Base-by-base conservation (phyloP, 75 land plant genomes). In the Pinus albicaulis region DNA sequence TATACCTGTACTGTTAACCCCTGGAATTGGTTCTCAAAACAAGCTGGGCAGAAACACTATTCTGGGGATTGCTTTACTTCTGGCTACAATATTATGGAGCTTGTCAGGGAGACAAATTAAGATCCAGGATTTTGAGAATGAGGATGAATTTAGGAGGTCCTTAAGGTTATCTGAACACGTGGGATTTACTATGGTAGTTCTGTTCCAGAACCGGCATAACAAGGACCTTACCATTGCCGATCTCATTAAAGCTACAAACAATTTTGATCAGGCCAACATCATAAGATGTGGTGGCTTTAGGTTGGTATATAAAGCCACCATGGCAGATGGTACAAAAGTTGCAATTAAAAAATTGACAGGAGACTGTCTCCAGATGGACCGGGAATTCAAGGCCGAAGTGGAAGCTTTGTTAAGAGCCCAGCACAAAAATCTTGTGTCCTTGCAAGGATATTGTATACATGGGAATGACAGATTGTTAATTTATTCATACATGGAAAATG, bases 261-360 rank as follows among this genome's bases (percentile, higher is more conserved):
- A 81, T 64, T 90, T 90, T 73, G 87, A 88, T 65, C 90, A 86
- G 64, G 85, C 91, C 52, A 91, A 91, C 69, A 91, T 91, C 52
- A 71, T 91, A 22, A 91, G 93, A 7, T 91, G 93, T 78, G 93
- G 93, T 38, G 93, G 93, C 0, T 91, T 91, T 73, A 91, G 93
- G 20, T 73, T 91, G 74, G 93, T 91, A 10, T 89, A 84, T 84
- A 86, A 79, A 79, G 93, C 91, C 20, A 59, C 63, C 58, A 72
- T 91, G 23, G 83, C 86, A 10, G 81, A 91, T 78, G 89, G 86
- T 25, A 73, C 85, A 22, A 91, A 80, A 70, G 91, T 83, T 70
- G 93, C 93, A 31, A 74, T 91, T 59, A 91, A 91, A 77, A 80
- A 80, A 76, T 88, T 91, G 59, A 86, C 93, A 4, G 93, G 93